These are phyloP conservation scores for Ogataea populi-albae DNA, from an alignment of 805 yeast species.

Conservation along the genomic window DNA sequence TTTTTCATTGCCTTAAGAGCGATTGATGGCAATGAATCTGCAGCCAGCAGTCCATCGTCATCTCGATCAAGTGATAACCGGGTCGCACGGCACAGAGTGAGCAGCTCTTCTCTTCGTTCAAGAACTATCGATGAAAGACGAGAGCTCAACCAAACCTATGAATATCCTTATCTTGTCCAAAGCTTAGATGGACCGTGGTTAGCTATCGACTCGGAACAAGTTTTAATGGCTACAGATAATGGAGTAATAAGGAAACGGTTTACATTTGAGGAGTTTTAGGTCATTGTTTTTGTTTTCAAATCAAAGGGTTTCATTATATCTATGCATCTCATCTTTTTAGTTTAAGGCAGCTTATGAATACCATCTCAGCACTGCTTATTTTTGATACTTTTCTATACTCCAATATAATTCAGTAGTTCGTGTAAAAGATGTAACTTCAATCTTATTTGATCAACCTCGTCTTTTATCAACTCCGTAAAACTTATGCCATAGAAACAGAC, in stretches of 20 bases:
- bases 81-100: conserved; percentile 5
- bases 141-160: conserved; percentile 67
- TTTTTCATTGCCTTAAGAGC: conserved; percentile 86
- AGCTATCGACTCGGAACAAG: conserved; percentile 57
- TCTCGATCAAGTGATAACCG: background rate
- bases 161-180: conserved; percentile 69
- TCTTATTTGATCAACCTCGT: conserved; percentile 28
- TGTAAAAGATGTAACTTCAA: conserved; percentile 19
- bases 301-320: no score
- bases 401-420: conserved; percentile 18
- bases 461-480: conserved; percentile 19
- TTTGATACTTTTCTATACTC: conserved; percentile 1
- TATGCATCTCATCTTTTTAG: no score
- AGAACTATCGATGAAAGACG: conserved; percentile 75
- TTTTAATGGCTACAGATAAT: conserved; percentile 44
- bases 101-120: conserved; percentile 29
- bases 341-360: no score
- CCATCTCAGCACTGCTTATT: no score
- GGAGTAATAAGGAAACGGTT: conserved; percentile 31
- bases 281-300: background rate
- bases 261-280: conserved; percentile 25
- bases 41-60: background rate
- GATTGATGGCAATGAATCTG: conserved; percentile 31
- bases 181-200: conserved; percentile 85
- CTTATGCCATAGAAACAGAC: conserved; percentile 20